A percentile compares a stretch with the other conserved stretches of the same genome.
Conservation (phyloP, 345 rosid species). For the Physaria fendleri region DNA sequence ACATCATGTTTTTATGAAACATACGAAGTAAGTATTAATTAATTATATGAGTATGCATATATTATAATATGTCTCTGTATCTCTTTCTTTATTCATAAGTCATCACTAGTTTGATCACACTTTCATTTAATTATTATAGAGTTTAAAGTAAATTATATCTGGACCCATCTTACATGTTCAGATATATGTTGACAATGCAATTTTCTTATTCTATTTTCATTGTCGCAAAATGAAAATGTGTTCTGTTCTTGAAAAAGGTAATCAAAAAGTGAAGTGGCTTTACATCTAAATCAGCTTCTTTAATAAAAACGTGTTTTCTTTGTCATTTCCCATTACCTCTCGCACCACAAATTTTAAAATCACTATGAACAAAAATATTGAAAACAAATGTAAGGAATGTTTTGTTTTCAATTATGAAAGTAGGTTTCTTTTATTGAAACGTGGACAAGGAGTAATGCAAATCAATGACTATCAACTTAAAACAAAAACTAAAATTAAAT, state of each 20-base stretch:
- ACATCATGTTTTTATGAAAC: no score
- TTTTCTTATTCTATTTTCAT: background rate
- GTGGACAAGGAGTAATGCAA: no score
- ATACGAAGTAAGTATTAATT: no score
- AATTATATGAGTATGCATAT: background rate
- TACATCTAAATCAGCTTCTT: conserved; percentile 23
- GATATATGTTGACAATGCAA: conserved; percentile 17
- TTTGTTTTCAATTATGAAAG: conserved; percentile 3
- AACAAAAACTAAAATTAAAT: no score
- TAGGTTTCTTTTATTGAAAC: no score
- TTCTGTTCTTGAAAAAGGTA: conserved; percentile 16
- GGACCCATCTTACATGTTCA: conserved; percentile 41
- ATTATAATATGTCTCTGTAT: conserved; percentile 2
- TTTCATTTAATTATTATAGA: conserved; percentile 2
- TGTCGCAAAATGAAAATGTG: conserved; percentile 14
- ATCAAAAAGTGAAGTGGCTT: conserved; percentile 19
- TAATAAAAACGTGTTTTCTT: conserved; percentile 23
- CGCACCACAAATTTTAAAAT: background rate
- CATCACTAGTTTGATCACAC: conserved; percentile 7
- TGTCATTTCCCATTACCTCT: conserved; percentile 25
- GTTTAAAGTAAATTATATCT: conserved; percentile 7
- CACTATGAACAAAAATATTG: background rate
- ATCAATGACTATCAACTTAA: no score
- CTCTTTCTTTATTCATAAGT: conserved; percentile 9
- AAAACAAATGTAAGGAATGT: background rate